phyloP scores from a whole-genome alignment of 345 rosid genomes.

The Garcia nutans region DNA sequence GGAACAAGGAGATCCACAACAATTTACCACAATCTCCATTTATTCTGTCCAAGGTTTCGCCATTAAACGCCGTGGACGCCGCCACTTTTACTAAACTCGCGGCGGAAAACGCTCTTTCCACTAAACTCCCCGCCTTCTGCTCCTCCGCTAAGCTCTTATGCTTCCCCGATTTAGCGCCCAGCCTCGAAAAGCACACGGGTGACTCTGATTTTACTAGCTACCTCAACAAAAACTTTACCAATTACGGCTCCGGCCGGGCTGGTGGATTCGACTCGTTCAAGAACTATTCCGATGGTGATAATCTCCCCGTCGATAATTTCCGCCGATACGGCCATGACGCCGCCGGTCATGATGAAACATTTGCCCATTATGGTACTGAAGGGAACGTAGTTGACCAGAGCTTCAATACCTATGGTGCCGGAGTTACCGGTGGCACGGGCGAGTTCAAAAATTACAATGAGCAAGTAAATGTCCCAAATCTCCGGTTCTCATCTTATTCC shows the following conservation, averaged over 20 bases:
- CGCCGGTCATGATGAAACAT: conserved; percentile 25
- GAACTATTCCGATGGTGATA: conserved; percentile 36
- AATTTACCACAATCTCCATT: conserved; percentile 47
- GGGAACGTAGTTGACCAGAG: conserved; percentile 59
- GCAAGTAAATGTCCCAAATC: conserved; percentile 56
- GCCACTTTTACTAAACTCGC: conserved; percentile 73
- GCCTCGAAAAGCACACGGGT: conserved; percentile 9
- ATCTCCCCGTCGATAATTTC: conserved; percentile 32
- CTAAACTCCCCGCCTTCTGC: conserved; percentile 70
- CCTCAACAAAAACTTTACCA: conserved; percentile 66
- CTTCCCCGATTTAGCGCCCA: conserved; percentile 42
- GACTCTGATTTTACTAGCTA: conserved; percentile 59
- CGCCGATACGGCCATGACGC: conserved; percentile 40
- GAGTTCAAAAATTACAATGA: conserved; percentile 54
- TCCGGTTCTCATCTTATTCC: conserved; percentile 57
- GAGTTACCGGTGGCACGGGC: conserved; percentile 62
- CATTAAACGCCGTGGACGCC: conserved; percentile 59
- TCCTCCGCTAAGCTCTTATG: conserved; percentile 81
- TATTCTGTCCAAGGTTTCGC: conserved; percentile 78
- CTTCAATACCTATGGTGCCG: conserved; percentile 70
- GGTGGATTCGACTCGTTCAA: conserved; percentile 60
- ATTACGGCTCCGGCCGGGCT: conserved; percentile 50
- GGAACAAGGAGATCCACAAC: conserved; percentile 69
- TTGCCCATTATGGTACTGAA: conserved; percentile 27
- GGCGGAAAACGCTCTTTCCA: conserved; percentile 48